phyloP scores from a whole-genome alignment of 306 rosid genomes.

The Canavalia ensiformis region DNA sequence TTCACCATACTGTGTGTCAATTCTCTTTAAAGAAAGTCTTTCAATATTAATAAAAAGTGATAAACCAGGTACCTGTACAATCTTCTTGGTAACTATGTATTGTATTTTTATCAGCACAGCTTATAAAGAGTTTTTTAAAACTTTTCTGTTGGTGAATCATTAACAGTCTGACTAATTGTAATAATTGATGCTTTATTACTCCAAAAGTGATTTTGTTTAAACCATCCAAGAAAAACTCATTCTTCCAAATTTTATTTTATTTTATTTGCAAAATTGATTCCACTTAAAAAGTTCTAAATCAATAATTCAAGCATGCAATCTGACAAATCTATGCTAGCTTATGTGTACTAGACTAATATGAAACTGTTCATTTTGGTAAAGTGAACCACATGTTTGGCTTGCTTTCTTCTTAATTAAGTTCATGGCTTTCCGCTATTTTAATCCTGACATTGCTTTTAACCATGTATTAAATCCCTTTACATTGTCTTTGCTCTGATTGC shows the following conservation, averaged over 20 bases:
- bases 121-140: conserved; percentile 7
- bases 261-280: not conserved
- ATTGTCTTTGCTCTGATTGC: conserved; percentile 14
- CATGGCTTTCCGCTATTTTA: conserved; percentile 32
- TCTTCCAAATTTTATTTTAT: not conserved
- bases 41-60: no score
- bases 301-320: not conserved
- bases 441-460: conserved; percentile 41
- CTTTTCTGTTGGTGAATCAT: not conserved
- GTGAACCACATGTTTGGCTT: not conserved
- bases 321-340: conserved; percentile 8
- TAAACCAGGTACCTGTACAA: no score
- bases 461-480: conserved; percentile 4
- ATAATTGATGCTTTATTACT: not conserved
- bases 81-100: not conserved
- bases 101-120: conserved; percentile 2
- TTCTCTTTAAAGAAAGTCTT: no score
- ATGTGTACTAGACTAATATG: conserved; percentile 10
- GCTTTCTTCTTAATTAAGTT: conserved; percentile 28
- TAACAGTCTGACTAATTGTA: not conserved
- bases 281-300: not conserved
- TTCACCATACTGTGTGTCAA: no score
- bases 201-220: conserved; percentile 12
- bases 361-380: conserved; percentile 25
- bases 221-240: conserved; percentile 27